Evolutionary conservation across 345 rosid genomes (phyloP).

Genomic region (Clarkia xantiana): DNA sequence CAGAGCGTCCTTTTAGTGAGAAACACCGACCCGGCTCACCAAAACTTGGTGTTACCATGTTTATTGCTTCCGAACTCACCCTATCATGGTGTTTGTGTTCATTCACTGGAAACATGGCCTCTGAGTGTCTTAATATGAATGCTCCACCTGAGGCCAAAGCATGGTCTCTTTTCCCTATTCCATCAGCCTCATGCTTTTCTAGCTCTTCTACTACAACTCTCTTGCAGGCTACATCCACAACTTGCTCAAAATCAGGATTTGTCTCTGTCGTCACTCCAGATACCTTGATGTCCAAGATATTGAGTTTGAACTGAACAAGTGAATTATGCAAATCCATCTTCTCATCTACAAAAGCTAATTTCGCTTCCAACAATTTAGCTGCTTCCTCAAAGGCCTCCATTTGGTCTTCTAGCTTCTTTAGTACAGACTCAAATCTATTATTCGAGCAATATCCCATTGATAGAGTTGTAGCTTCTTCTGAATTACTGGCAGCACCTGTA

Average conservation of each 20-base stretch:
- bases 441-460: not conserved
- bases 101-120: slow-evolving; percentile 9
- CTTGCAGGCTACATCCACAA: slow-evolving; percentile 14
- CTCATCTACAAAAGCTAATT: not conserved
- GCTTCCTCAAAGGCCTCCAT: slow-evolving; percentile 1
- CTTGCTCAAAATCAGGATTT: not conserved
- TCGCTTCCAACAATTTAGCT: not conserved
- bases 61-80: slow-evolving; percentile 15
- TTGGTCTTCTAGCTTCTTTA: slow-evolving; percentile 2
- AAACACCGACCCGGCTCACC: slow-evolving; percentile 31
- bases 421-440: not conserved
- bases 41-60: slow-evolving; percentile 26
- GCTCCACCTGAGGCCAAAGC: slow-evolving; percentile 26
- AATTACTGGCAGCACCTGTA: too few relatives aligned
- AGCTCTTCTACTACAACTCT: slow-evolving; percentile 18
- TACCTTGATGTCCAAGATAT: not conserved
- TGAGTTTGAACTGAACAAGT: not conserved
- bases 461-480: not conserved
- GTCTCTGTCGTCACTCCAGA: not conserved
- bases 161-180: slow-evolving; percentile 22
- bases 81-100: slow-evolving; percentile 1
- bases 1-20: slow-evolving; percentile 17
- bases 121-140: slow-evolving; percentile 19
- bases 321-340: not conserved
- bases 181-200: slow-evolving; percentile 32